These are phyloP conservation scores for Theileria sp. DNA, from an alignment of 169 alveolate species.

Conservation along the genomic window DNA sequence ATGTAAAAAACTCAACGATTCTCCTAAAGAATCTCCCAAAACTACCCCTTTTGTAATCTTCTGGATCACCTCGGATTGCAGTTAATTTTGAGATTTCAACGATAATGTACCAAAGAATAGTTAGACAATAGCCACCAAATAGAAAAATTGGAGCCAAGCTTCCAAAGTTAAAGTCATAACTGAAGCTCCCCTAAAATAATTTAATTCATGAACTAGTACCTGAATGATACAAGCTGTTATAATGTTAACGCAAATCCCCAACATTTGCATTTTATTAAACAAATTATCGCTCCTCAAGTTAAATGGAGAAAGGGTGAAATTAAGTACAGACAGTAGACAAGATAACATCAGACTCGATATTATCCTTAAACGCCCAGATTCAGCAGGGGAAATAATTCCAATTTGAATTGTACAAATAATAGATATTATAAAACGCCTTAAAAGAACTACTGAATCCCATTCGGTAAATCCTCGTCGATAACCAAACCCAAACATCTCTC, in stretches of 20 bases:
- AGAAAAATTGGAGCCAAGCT: slow-evolving; percentile 30
- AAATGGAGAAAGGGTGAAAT: slow-evolving; percentile 30
- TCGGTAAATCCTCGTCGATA: slow-evolving; percentile 33
- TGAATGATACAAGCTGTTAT: slow-evolving; percentile 44
- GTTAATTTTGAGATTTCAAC: slow-evolving; percentile 41
- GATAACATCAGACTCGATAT: slow-evolving; percentile 35
- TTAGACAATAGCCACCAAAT: slow-evolving; percentile 8
- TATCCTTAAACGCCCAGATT: slow-evolving; percentile 34
- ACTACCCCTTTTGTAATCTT: neutral
- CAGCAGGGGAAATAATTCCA: slow-evolving; percentile 30
- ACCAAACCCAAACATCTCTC: slow-evolving; percentile 37
- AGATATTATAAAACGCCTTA: slow-evolving; percentile 32
- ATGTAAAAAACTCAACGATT: slow-evolving; percentile 16
- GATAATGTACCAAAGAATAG: slow-evolving; percentile 46
- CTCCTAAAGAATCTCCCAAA: neutral
- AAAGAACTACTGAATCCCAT: slow-evolving; percentile 47
- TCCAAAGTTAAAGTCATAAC: slow-evolving; percentile 53
- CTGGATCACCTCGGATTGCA: slow-evolving; percentile 14
- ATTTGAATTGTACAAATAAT: slow-evolving; percentile 34
- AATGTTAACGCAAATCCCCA: slow-evolving; percentile 25
- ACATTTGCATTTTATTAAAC: slow-evolving; percentile 46
- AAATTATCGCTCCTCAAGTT: slow-evolving; percentile 53
- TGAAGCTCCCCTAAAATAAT: slow-evolving; percentile 41
- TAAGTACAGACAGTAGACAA: slow-evolving; percentile 14
- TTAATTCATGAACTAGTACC: neutral